Conservation (phyloP, 164 flowering plant species). For the Vitis riparia region DNA sequence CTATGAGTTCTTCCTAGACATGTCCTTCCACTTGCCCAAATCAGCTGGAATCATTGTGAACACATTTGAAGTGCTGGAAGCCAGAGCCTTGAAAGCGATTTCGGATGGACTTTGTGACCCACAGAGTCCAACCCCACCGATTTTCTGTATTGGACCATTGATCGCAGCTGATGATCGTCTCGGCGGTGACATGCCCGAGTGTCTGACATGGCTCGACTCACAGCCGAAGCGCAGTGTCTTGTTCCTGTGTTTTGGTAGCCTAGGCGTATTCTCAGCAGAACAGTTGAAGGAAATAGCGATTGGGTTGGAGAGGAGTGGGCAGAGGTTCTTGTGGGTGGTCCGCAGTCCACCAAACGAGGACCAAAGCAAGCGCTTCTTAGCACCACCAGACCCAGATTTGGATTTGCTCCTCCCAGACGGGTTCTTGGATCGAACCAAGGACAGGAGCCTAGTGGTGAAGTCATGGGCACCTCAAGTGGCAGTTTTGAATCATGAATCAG, state of each 20-base stretch:
- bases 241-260: constrained; percentile 49
- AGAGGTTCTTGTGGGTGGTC: constrained; percentile 50
- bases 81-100: constrained; percentile 25
- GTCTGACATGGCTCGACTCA: constrained; percentile 40
- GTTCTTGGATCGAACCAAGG: constrained; percentile 40
- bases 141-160: constrained; percentile 44
- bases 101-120: constrained; percentile 26
- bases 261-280: constrained; percentile 28
- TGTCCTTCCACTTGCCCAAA: constrained; percentile 9
- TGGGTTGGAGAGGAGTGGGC: constrained; percentile 43
- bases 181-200: constrained; percentile 3
- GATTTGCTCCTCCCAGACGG: constrained; percentile 35
- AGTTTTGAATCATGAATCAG: constrained; percentile 24
- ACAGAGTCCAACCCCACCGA: constrained; percentile 23
- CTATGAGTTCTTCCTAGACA: constrained; percentile 8
- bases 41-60: constrained; percentile 38
- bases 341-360: constrained; percentile 27
- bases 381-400: constrained; percentile 22
- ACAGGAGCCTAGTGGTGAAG: constrained; percentile 40
- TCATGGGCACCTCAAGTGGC: constrained; percentile 44
- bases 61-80: constrained; percentile 38
- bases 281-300: constrained; percentile 44
- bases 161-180: background rate
- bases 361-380: background rate
- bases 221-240: constrained; percentile 45